Percentiles rank a stretch among this genome's conserved stretches.
Conservation (phyloP, 2,329 filamentous ascomycete species). For the Diplodia seriata region DNA sequence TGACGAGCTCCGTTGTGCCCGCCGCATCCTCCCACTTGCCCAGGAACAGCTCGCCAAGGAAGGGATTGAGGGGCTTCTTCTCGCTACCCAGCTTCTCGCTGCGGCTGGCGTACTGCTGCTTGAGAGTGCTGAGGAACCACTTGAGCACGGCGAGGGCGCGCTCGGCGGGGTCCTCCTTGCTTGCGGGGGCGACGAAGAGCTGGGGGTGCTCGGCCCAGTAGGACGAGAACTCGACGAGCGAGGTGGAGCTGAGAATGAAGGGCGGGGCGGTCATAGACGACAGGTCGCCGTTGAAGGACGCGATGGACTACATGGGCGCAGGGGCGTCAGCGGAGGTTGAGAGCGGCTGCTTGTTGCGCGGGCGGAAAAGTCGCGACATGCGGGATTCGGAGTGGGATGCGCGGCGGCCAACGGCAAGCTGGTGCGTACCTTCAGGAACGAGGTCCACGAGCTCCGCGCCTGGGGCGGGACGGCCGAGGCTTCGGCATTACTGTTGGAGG, state of each 20-base stretch:
- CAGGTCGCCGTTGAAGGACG: slow-evolving; percentile 63
- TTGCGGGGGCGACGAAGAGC: slow-evolving; percentile 81
- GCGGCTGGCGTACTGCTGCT: slow-evolving; percentile 78
- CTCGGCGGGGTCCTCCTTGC: slow-evolving; percentile 79
- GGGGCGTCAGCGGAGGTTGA: background rate
- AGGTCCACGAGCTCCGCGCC: slow-evolving; percentile 57
- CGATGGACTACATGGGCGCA: slow-evolving; percentile 50
- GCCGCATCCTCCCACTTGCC: slow-evolving; percentile 86
- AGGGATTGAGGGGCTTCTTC: slow-evolving; percentile 98
- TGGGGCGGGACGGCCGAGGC: slow-evolving; percentile 53
- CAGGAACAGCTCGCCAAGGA: slow-evolving; percentile 91
- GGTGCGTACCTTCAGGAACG: slow-evolving; percentile 55
- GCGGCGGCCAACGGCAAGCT: slow-evolving; percentile 8
- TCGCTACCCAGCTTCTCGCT: slow-evolving; percentile 87
- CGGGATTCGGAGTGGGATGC: background rate
- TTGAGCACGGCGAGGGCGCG: slow-evolving; percentile 87
- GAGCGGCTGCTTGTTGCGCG: background rate
- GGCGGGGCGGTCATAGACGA: slow-evolving; percentile 64
- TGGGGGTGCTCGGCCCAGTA: slow-evolving; percentile 64
- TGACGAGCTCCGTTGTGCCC: slow-evolving; percentile 84
- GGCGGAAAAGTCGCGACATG: slow-evolving; percentile 13
- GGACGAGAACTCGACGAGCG: slow-evolving; percentile 63
- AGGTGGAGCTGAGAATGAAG: slow-evolving; percentile 62
- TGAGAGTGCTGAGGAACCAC: slow-evolving; percentile 93
- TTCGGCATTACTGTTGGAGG: slow-evolving; percentile 28